Evolutionary conservation across 805 yeast species (phyloP).

Genomic region (Spathaspora hagerdaliae): DNA sequence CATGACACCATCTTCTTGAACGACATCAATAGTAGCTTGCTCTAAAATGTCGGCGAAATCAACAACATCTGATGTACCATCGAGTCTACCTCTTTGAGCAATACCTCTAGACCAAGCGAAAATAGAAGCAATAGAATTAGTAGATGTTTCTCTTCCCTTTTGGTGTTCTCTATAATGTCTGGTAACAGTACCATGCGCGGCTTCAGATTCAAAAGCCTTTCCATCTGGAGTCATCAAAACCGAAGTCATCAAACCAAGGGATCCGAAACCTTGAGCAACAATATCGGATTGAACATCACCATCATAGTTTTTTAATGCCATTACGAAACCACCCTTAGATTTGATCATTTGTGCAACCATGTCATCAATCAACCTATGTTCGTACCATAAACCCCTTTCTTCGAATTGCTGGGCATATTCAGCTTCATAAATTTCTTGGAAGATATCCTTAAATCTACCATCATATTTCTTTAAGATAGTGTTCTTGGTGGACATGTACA

Average conservation of each 20-base stretch:
- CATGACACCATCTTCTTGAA: conserved; percentile 71
- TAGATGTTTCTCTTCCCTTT: conserved; percentile 77
- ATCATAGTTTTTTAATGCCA: conserved; percentile 81
- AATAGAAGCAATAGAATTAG: conserved; percentile 81
- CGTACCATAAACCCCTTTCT: conserved; percentile 60
- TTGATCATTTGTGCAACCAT: conserved; percentile 89
- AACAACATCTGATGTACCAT: conserved; percentile 66
- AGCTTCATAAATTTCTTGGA: conserved; percentile 60
- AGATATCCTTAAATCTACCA: conserved; percentile 78
- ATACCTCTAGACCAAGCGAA: conserved; percentile 87
- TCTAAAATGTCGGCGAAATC: conserved; percentile 64
- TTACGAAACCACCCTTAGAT: conserved; percentile 76
- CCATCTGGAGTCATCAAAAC: conserved; percentile 82
- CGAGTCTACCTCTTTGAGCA: conserved; percentile 76
- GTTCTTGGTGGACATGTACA: conserved; percentile 72
- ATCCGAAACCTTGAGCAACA: conserved; percentile 85
- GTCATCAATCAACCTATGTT: conserved; percentile 80
- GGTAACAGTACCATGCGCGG: conserved; percentile 86
- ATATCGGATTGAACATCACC: conserved; percentile 86
- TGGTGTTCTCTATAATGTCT: conserved; percentile 82
- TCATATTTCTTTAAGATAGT: conserved; percentile 80
- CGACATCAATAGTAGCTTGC: conserved; percentile 66
- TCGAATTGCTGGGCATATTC: conserved; percentile 58
- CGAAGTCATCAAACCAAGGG: conserved; percentile 81
- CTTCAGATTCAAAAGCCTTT: conserved; percentile 79